Evolutionary conservation across 331 rosid genomes (phyloP).

Genomic region (Quercus phellos): DNA sequence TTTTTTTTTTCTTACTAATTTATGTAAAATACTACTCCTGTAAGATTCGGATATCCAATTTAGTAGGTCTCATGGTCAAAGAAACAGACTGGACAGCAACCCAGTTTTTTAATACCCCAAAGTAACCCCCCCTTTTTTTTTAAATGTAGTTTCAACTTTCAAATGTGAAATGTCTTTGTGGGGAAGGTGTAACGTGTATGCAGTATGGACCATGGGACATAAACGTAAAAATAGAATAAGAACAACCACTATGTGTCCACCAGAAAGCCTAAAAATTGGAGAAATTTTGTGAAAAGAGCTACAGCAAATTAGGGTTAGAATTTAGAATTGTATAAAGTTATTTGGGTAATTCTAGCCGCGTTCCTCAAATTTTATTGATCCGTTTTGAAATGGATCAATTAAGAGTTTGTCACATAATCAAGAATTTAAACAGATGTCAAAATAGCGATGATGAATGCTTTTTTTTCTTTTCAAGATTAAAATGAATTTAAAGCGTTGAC

Average conservation of each 20-base stretch:
- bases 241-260: not conserved
- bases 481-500: too few species aligned
- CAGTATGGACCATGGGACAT: too few species aligned
- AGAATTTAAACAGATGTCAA: too few species aligned
- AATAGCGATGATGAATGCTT: too few species aligned
- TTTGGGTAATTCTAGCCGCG: too few species aligned
- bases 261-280: not conserved
- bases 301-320: too few species aligned
- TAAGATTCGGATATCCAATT: slow-evolving; percentile 30
- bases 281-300: not conserved
- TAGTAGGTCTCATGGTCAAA: slow-evolving; percentile 37
- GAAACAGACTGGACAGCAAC: slow-evolving; percentile 46
- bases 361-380: too few species aligned
- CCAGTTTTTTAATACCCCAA: slow-evolving; percentile 9
- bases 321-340: too few species aligned
- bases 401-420: too few species aligned
- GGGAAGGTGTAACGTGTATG: not conserved
- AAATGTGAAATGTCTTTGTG: not conserved
- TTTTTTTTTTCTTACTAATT: not conserved
- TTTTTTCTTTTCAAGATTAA: too few species aligned
- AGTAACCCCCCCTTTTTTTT: not conserved
- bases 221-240: not conserved
- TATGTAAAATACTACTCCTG: not conserved
- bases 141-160: not conserved
- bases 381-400: too few species aligned